These are phyloP conservation scores for Noccaea bulbosa DNA, from an alignment of 345 rosid genomes.

Conservation along the genomic window DNA sequence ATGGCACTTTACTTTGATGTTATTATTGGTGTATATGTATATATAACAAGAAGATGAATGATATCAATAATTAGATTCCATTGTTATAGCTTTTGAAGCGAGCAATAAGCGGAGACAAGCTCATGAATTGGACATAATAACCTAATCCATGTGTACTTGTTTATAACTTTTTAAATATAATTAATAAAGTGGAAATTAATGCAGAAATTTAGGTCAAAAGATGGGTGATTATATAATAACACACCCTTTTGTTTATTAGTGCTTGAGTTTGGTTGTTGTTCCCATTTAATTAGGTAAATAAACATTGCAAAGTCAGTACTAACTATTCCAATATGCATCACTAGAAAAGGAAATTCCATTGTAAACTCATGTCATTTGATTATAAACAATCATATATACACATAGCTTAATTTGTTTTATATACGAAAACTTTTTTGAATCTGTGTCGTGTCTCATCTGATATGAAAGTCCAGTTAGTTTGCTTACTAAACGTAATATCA, in stretches of 20 bases:
- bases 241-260: slow-evolving; percentile 32
- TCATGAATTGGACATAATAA: slow-evolving; percentile 41
- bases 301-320: slow-evolving; percentile 43
- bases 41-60: slow-evolving; percentile 31
- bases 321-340: slow-evolving; percentile 43
- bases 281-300: slow-evolving; percentile 33
- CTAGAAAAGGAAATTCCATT: slow-evolving; percentile 35
- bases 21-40: slow-evolving; percentile 39
- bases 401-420: slow-evolving; percentile 8
- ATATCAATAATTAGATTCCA: slow-evolving; percentile 40
- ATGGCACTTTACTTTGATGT: slow-evolving; percentile 37
- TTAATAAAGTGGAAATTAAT: slow-evolving; percentile 31
- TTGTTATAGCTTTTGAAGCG: slow-evolving; percentile 35
- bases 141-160: slow-evolving; percentile 48
- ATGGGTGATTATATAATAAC: slow-evolving; percentile 32
- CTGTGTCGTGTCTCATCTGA: slow-evolving; percentile 26
- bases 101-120: slow-evolving; percentile 44
- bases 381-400: slow-evolving; percentile 9
- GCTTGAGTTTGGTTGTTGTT: slow-evolving; percentile 44
- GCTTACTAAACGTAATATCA: slow-evolving; percentile 13
- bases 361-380: slow-evolving; percentile 25
- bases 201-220: slow-evolving; percentile 43
- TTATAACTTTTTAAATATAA: slow-evolving; percentile 7
- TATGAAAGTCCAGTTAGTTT: slow-evolving; percentile 6
- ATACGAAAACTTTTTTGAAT: slow-evolving; percentile 13